phyloP scores from a whole-genome alignment of 1,284 basidiomycete genomes.

The Cutaneotrichosporon mucoides region DNA sequence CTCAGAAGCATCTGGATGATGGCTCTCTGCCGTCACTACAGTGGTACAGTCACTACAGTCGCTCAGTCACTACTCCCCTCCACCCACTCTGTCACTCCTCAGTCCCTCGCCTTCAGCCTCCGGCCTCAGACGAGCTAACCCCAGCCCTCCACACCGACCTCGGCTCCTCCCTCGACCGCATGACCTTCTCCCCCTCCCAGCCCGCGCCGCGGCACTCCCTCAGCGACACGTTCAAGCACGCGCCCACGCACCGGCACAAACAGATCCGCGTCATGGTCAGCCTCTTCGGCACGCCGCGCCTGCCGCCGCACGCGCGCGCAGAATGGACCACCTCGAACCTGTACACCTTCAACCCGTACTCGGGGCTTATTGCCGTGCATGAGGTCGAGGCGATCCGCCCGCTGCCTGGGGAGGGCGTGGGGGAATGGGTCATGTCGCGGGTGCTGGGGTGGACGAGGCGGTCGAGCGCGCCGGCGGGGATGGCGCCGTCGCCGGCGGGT shows the following conservation, averaged over 20 bases:
- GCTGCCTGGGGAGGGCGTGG: constrained; percentile 47
- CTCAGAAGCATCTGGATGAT: no score
- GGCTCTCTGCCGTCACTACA: no score
- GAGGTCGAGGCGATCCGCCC: constrained; percentile 50
- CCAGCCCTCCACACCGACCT: constrained; percentile 46
- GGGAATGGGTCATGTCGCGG: constrained; percentile 42
- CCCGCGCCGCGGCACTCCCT: constrained; percentile 18
- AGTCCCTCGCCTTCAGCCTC: not conserved
- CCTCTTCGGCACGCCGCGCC: constrained; percentile 37
- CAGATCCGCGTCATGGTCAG: constrained; percentile 44
- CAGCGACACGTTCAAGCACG: constrained; percentile 8
- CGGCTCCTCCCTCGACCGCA: constrained; percentile 33
- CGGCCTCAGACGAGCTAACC: constrained; percentile 1
- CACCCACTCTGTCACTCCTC: not conserved
- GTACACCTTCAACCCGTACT: constrained; percentile 49
- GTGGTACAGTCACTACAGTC: no score
- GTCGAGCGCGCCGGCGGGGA: not conserved
- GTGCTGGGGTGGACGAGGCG: constrained; percentile 30
- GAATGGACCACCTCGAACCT: constrained; percentile 48
- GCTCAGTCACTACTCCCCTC: no score
- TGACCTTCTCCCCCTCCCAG: constrained; percentile 37
- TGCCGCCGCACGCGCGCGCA: constrained; percentile 41
- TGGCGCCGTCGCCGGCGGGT: no score
- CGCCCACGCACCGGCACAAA: constrained; percentile 27
- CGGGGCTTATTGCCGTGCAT: constrained; percentile 45